Base-by-base conservation (phyloP, 2,329 filamentous ascomycete genomes). In the Emericellopsis cladophorae region DNA sequence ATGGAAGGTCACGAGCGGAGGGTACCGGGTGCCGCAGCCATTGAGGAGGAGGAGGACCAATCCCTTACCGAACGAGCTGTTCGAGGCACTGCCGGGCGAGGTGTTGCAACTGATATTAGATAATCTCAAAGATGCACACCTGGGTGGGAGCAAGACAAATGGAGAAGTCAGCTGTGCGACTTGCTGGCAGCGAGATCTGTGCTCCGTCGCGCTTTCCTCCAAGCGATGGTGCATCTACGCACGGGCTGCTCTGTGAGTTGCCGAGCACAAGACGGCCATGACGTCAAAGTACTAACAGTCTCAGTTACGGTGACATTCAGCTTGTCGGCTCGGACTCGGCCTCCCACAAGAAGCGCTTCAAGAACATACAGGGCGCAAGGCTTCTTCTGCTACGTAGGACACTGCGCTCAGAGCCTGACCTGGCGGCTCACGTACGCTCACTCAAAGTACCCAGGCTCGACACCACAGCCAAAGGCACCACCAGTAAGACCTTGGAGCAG, bases 151-250 rank as follows among this genome's bases (percentile, higher is more conserved):
- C 26, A 29, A 29, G 26, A 29, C 26, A 29, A 29, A 12, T 12
- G 57, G 58, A 3, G 71, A 66, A 46, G 56, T 58, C 29, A 77
- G 74, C 54, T 81, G 77, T 51, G 67, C 74, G 14, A 80, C 77
- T 15, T 81, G 77, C 54, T 79, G 73, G 71, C 77, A 78, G 72
- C 65, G 77, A 38, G 76, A 81, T 49, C 57, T 70, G 24, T 72
- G 67, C 47, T 67, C 65, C 34, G 53, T 79, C 33, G 64, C 68
- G 10, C 42, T 74, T 10, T 61, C 65, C 31, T 70, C 67, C 14
- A 66, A 64, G 45, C 76, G 70, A 49, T 70, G 72, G 59, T 60
- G 68, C 49, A 66, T 65, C 46, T 66, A 65, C 33, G 73, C 72
- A 7, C 65, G 68, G 16, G 55, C 58, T 16, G 67, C 67, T 12